Evolutionary conservation across 805 yeast species (phyloP).

Genomic region (Candida nemodendra): DNA sequence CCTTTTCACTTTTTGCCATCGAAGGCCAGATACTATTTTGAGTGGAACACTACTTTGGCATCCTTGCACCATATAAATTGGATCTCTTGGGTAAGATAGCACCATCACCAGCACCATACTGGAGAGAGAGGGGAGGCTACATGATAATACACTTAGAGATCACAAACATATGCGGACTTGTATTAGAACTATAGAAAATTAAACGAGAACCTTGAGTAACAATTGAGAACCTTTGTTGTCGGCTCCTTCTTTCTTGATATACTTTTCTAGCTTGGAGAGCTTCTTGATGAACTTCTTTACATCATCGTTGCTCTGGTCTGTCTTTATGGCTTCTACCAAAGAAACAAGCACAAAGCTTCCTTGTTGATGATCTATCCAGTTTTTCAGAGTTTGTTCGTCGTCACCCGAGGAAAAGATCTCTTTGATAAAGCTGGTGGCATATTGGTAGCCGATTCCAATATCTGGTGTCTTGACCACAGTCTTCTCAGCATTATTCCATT

Average conservation of each 20-base stretch:
- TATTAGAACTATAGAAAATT: too few relatives aligned
- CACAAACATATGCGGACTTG: too few relatives aligned
- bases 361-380: constrained; percentile 64
- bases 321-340: constrained; percentile 62
- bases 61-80: constrained; percentile 3
- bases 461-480: constrained; percentile 42
- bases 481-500: constrained; percentile 68
- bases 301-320: constrained; percentile 37
- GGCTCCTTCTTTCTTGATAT: constrained; percentile 38
- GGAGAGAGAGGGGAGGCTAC: too few relatives aligned
- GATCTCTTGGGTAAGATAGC: too few relatives aligned
- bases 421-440: constrained; percentile 51
- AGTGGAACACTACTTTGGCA: constrained; percentile 2
- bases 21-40: constrained; percentile 7
- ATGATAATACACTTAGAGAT: too few relatives aligned
- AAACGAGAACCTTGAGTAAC: constrained; percentile 36
- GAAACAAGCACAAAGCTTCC: constrained; percentile 84
- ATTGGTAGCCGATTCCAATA: constrained; percentile 54
- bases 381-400: constrained; percentile 46
- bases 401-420: constrained; percentile 49
- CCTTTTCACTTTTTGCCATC: constrained; percentile 19
- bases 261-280: constrained; percentile 50
- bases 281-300: constrained; percentile 49
- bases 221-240: constrained; percentile 66
- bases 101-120: too few relatives aligned